phyloP scores from a whole-genome alignment of 176 grass and related monocot genomes.

The Oryza meyeriana region DNA sequence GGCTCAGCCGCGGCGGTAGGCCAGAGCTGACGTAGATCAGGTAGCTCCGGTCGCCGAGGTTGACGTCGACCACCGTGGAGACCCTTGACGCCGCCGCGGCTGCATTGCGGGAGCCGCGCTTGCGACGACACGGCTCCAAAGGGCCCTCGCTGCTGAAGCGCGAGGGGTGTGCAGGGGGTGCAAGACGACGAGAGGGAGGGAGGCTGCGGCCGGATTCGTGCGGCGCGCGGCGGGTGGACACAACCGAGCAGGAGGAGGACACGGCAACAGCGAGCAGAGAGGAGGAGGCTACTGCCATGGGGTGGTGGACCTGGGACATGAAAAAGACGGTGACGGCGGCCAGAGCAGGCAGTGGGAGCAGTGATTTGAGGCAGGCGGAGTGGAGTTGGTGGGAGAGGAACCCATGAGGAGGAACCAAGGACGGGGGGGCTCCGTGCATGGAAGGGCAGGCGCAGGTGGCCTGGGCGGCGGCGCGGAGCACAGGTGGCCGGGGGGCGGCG shows the following conservation, averaged over 20 bases:
- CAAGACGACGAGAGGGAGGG: slow-evolving; percentile 23
- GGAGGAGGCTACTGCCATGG: slow-evolving; percentile 31
- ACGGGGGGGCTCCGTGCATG: too few relatives aligned
- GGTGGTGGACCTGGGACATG: background rate
- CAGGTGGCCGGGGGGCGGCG: too few relatives aligned
- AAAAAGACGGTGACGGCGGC: background rate
- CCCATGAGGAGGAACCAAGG: background rate
- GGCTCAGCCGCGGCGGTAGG: too few relatives aligned
- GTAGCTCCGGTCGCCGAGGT: slow-evolving; percentile 94
- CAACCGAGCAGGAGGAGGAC: slow-evolving; percentile 13
- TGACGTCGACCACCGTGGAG: slow-evolving; percentile 73
- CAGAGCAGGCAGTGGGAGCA: background rate
- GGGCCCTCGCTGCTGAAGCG: slow-evolving; percentile 1
- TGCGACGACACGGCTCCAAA: slow-evolving; percentile 33
- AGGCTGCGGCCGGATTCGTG: slow-evolving; percentile 14
- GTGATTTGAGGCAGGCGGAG: slow-evolving; percentile 44
- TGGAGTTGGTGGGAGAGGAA: slow-evolving; percentile 38
- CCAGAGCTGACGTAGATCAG: slow-evolving; percentile 87
- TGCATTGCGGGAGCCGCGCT: slow-evolving; percentile 55
- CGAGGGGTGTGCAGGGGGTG: background rate
- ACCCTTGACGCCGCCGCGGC: slow-evolving; percentile 57
- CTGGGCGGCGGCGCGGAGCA: too few relatives aligned
- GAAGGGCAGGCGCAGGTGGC: too few relatives aligned
- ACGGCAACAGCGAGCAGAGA: slow-evolving; percentile 20
- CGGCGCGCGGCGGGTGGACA: slow-evolving; percentile 23